Conservation (phyloP, 1,284 basidiomycete genomes). For the Phylloporus sp. region DNA sequence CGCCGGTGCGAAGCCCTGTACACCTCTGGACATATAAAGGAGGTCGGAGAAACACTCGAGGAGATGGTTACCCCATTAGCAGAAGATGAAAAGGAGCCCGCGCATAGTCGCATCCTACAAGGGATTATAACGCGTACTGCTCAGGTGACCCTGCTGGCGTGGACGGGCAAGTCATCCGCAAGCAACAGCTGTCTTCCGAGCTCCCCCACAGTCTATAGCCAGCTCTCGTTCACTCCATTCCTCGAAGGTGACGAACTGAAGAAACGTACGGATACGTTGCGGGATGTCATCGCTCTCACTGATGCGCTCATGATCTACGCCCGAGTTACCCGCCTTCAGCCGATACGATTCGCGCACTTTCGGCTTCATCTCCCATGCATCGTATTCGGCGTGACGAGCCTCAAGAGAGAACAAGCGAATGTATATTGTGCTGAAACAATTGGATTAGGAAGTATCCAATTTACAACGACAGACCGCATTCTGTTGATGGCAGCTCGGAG, state of each 20-base stretch:
- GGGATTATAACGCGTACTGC: neutral
- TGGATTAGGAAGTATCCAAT: no score
- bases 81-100: neutral
- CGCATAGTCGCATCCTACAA: neutral
- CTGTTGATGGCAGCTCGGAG: neutral
- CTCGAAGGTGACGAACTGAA: neutral
- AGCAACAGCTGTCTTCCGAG: no score
- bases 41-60: neutral
- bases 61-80: neutral
- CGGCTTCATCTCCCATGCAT: slow-evolving; percentile 7
- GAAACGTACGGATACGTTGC: neutral
- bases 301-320: slow-evolving; percentile 7
- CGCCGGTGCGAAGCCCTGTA: slow-evolving; percentile 4
- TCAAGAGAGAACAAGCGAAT: neutral
- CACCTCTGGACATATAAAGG: neutral
- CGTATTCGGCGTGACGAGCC: slow-evolving; percentile 2
- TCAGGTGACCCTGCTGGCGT: neutral
- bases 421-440: neutral
- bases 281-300: neutral
- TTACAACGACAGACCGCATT: no score
- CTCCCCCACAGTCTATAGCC: no score
- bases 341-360: slow-evolving; percentile 5
- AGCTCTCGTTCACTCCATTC: neutral
- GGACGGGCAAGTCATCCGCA: neutral
- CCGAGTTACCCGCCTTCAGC: slow-evolving; percentile 12